Evolutionary conservation across 768 basidiomycete genomes (phyloP).

Genomic region (Leccinum boreale): DNA sequence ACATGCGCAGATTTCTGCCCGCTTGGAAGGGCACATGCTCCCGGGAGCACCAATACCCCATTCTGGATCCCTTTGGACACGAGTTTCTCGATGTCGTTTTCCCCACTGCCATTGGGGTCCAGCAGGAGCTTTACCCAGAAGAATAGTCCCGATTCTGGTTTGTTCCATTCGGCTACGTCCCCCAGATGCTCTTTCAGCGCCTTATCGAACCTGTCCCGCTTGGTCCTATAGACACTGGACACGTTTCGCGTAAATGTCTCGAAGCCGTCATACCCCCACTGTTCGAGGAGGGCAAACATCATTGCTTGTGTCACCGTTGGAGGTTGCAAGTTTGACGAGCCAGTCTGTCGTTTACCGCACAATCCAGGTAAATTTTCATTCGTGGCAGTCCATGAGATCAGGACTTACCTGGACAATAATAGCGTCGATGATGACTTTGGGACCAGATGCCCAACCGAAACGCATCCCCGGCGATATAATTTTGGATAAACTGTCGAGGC

Average conservation of each 20-base stretch:
- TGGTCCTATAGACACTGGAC: conserved; percentile 59
- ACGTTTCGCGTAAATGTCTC: conserved; percentile 57
- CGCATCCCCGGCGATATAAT: too few relatives aligned
- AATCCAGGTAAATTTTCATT: neutral
- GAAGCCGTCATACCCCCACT: conserved; percentile 78
- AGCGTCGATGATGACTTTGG: too few relatives aligned
- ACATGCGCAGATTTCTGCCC: conserved; percentile 65
- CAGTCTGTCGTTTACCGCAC: conserved; percentile 41
- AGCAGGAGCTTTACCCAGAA: conserved; percentile 57
- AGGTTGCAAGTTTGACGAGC: conserved; percentile 63
- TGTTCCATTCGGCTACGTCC: conserved; percentile 65
- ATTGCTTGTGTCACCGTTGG: conserved; percentile 61
- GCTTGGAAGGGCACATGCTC: conserved; percentile 70
- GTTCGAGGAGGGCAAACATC: conserved; percentile 45
- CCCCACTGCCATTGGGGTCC: conserved; percentile 24
- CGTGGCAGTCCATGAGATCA: too few relatives aligned
- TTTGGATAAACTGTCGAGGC: conserved; percentile 80
- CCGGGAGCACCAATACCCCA: conserved; percentile 81
- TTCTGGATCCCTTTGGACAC: conserved; percentile 64
- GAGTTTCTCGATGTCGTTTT: conserved; percentile 62
- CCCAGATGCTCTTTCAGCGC: conserved; percentile 67
- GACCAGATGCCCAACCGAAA: too few relatives aligned
- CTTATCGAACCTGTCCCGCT: conserved; percentile 68
- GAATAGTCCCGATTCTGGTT: conserved; percentile 37
- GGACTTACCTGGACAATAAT: too few relatives aligned